Evolutionary conservation across 352 stramenopile species (phyloP), one percentile per base, ranked within the genome.

Genomic region (Elongisporangium undulatum): DNA sequence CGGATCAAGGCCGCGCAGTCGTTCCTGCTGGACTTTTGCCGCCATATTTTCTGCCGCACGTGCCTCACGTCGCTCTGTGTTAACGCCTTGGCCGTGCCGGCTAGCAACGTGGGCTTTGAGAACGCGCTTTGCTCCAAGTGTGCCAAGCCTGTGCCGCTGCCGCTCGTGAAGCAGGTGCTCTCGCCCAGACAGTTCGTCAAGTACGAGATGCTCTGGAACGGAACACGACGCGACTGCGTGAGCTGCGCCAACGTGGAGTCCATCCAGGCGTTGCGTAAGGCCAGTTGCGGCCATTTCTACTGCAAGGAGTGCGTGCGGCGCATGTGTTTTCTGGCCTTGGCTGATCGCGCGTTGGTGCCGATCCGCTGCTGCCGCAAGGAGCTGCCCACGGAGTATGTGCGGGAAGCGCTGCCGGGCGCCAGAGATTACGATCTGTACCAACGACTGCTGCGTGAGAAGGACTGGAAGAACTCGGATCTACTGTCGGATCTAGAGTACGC

Each of bases 361-460:
- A 52, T 92, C 41, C 79, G 77, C 53, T 92, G 83, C 74, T 93
- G 83, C 59, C 73, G 75, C 23, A 87, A 81, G 15, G 83, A 93
- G 55, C 51, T 93, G 0, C 70, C 83, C 19, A 63, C 82, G 20
- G 83, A 93, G 53, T 87, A 81, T 34, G 68, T 93, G 7, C 59
- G 52, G 34, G 72, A 80, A 57, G 69, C 66, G 7, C 60, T 93
- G 9, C 52, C 51, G 21, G 5, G 9, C 0, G 12, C 53, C 0
- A 52, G 38, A 1, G 82, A 87, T 41, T 82, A 79, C 21, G 57
- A 62, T 6, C 70, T 71, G 38, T 93, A 93, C 62, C 48, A 74
- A 8, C 57, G 57, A 34, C 62, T 88, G 15, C 51, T 89, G 38
- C 48, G 12, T 3, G 81, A 90, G 49, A 82, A 77, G 59, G 53